A percentile compares a stretch with the other conserved stretches of the same genome.
Evolutionary conservation across 2,329 filamentous ascomycete genomes (phyloP).

Genomic region (Neophaeococcomyces aloes): DNA sequence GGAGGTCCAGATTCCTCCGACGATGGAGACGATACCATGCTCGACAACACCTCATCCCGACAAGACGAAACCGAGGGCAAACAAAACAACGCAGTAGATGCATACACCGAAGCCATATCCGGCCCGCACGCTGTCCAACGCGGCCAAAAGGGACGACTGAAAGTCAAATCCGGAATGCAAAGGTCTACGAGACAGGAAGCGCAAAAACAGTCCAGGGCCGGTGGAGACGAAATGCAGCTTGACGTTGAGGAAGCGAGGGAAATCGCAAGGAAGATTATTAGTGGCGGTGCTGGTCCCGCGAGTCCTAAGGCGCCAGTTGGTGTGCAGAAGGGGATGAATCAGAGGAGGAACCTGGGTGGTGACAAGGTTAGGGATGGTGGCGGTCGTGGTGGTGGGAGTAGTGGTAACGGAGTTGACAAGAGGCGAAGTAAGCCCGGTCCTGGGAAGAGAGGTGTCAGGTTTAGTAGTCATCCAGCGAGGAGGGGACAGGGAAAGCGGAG

Average conservation of each 20-base stretch:
- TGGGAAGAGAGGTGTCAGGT: constrained; percentile 7
- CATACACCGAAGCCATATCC: constrained; percentile 51
- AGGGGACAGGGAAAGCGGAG: constrained; percentile 2
- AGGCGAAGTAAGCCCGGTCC: constrained; percentile 7
- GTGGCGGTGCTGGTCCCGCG: not conserved
- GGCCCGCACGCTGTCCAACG: constrained; percentile 48
- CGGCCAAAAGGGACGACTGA: constrained; percentile 50
- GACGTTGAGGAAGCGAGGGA: constrained; percentile 40
- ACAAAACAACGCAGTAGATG: constrained; percentile 39
- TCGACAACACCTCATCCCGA: constrained; percentile 36
- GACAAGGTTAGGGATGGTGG: constrained; percentile 17
- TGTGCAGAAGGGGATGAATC: constrained; percentile 7
- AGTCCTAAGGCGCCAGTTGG: constrained; percentile 5
- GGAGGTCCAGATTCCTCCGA: constrained; percentile 26
- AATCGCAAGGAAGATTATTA: constrained; percentile 18
- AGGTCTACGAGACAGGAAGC: constrained; percentile 26
- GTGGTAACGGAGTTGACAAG: constrained; percentile 12
- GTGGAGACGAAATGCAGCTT: constrained; percentile 35
- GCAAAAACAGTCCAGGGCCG: constrained; percentile 24
- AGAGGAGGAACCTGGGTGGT: constrained; percentile 17
- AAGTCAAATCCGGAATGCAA: constrained; percentile 42
- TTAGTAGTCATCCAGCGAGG: constrained; percentile 8
- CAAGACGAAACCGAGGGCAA: constrained; percentile 20
- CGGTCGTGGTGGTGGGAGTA: constrained; percentile 12
- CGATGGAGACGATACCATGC: constrained; percentile 32